Evolutionary conservation across 305 asterid genomes (phyloP).

Genomic region (Fraxinus angustifolia): DNA sequence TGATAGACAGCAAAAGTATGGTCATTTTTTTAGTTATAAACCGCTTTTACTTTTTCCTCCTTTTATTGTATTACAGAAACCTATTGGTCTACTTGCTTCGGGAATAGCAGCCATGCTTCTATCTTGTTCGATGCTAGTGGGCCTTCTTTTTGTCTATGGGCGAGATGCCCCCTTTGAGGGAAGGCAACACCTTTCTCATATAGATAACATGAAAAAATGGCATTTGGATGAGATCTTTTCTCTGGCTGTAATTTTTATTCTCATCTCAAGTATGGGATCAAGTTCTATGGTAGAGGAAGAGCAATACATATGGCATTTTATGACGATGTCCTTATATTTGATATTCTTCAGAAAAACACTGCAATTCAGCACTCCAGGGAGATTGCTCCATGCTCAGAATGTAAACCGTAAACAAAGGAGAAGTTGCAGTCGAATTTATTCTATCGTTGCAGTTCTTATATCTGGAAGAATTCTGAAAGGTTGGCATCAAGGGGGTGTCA

Average conservation of each 20-base stretch:
- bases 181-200: conserved; percentile 21
- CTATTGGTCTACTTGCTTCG: conserved; percentile 49
- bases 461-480: conserved; percentile 82
- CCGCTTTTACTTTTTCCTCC: not conserved
- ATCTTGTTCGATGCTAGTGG: conserved; percentile 52
- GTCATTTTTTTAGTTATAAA: not conserved
- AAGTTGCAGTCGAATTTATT: conserved; percentile 27
- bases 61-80: conserved; percentile 55
- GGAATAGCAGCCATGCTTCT: conserved; percentile 68
- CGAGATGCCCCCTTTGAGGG: conserved; percentile 36
- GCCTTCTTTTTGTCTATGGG: conserved; percentile 44
- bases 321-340: conserved; percentile 63
- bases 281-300: conserved; percentile 96
- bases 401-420: conserved; percentile 21
- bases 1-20: not conserved
- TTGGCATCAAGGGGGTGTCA: conserved; percentile 99
- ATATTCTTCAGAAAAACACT: conserved; percentile 60
- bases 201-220: conserved; percentile 34
- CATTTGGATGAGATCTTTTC: conserved; percentile 55
- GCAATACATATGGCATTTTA: conserved; percentile 81
- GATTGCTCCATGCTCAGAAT: conserved; percentile 15
- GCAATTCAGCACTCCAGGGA: conserved; percentile 32
- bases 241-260: conserved; percentile 39
- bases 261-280: conserved; percentile 76
- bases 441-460: conserved; percentile 41